Evolutionary conservation across 192 early-diverging fungal species (phyloP), one percentile per base, ranked within the genome.

Genomic region (Paraglomus occultum): DNA sequence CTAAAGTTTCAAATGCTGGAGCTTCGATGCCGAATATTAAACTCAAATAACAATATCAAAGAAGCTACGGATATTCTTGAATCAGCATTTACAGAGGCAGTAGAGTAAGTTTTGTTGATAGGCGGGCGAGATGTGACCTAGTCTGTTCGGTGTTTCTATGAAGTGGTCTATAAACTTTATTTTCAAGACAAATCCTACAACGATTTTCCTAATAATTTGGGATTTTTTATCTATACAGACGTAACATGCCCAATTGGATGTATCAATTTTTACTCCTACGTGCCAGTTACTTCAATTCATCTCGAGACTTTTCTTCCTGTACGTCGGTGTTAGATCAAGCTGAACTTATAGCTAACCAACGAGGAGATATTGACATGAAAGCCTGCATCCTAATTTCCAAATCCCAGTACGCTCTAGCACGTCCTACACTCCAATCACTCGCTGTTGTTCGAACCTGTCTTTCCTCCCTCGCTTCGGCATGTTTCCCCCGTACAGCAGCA

Each of bases 311-410:
- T 15, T 44, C 45, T 63, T 62, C 49, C 52, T 72, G 71, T 53
- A 58, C 52, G 22, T 39, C 50, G 18, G 20, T 55, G 42, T 53
- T 72, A 38, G 67, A 66, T 14, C 61, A 72, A 23, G 71, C 71
- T 45, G 64, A 54, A 23, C 40, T 43, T 22, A 55, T 65, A 45
- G 71, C 71, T 15, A 64, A 72, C 45, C 71, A 66, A 43, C 49
- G 63, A 53, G 71, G 60, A 4, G 71, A 72, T 44, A 40, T 55
- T 12, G 71, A 72, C 31, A 72, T 72, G 71, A 72, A 72, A 64
- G 71, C 62, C 4, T 72, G 71, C 62, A 49, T 72, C 18, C 50
- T 72, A 47, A 72, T 72, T 38, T 38, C 64, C 38, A 43, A 44
- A 9, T 44, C 45, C 9, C 71, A 72, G 67, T 72, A 72, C 42